Evolutionary conservation across 371 early-diverging fungal species (phyloP), one percentile per base, ranked within the genome.

Genomic region (Dipsacomyces acuminosporus): DNA sequence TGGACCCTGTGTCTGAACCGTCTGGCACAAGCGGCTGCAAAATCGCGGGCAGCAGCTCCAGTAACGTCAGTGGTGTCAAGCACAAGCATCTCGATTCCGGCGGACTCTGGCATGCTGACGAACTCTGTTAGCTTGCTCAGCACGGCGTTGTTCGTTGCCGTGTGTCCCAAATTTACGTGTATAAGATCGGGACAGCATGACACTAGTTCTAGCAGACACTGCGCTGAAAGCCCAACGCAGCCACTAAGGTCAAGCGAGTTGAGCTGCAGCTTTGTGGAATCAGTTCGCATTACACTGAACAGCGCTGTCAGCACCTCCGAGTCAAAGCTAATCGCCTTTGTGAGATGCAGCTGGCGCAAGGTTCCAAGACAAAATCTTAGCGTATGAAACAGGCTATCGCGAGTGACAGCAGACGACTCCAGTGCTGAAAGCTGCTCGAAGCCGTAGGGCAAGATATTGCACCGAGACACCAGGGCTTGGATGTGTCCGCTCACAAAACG

Each of bases 211-310:
- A 33, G 19, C 4, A 66, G 35, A 2, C 42, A 57, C 11, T 49
- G 46, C 1, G 58, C 49, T n/a, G 43, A 19, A 17, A 57, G 24
- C 9, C 51, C 51, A 2, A 44, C 58, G 40, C 67, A 66, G 0
- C 51, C 51, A 34, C 62, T 66, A n/a, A 66, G 54, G 26, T 66
- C 67, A 8, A 66, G 48, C 5, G 57, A 56, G 3, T n/a, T 35
- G 9, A 66, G 54, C 14, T 40, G 53, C 2, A 56, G 43, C 15
- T 15, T 5, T 13, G 8, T 8, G 4, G n/a, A 8, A 7, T 5
- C 30, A 5, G 30, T 11, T 30, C 7, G 30, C 30, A 30, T 5
- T 11, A 30, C 11, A 30, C 11, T 11, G 30, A 30, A 5, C 17
- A 61, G 19, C 0, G 43, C 25, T 21, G 18, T 1, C 22, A 56